A percentile compares a stretch with the other conserved stretches of the same genome.
These are phyloP conservation scores for Geotrichum klebahnii DNA, from an alignment of 1,139 yeast genomes.

Conservation along the genomic window DNA sequence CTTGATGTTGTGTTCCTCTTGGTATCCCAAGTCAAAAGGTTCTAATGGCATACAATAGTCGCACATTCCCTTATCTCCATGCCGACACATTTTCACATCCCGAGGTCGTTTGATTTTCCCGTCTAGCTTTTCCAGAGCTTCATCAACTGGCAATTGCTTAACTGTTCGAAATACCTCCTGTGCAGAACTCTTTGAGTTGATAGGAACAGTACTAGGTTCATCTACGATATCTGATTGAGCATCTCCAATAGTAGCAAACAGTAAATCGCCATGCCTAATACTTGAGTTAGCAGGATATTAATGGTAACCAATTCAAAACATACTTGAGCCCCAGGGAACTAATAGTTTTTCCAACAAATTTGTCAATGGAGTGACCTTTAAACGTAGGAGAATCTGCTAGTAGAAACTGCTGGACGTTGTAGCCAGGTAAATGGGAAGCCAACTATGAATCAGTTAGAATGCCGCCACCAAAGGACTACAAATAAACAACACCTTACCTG, in stretches of 20 bases:
- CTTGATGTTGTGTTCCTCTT: slow-evolving; percentile 71
- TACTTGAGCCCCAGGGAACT: slow-evolving; percentile 50
- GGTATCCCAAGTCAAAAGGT: slow-evolving; percentile 84
- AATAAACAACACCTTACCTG: slow-evolving; percentile 35
- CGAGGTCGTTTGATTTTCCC: slow-evolving; percentile 69
- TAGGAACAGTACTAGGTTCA: slow-evolving; percentile 23
- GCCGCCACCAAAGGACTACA: not conserved
- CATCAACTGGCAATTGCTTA: slow-evolving; percentile 55
- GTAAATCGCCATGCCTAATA: slow-evolving; percentile 71
- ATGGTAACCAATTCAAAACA: slow-evolving; percentile 16
- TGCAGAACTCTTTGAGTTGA: slow-evolving; percentile 20
- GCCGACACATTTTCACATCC: slow-evolving; percentile 65
- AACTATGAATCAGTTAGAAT: slow-evolving; percentile 15
- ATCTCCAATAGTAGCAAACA: slow-evolving; percentile 53
- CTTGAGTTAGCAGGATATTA: slow-evolving; percentile 5
- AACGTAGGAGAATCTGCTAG: slow-evolving; percentile 44
- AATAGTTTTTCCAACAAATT: slow-evolving; percentile 48
- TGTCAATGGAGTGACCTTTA: slow-evolving; percentile 46
- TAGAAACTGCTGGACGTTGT: slow-evolving; percentile 13
- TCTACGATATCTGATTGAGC: slow-evolving; percentile 20
- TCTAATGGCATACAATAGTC: slow-evolving; percentile 94
- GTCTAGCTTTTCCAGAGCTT: slow-evolving; percentile 56
- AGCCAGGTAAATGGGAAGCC: slow-evolving; percentile 19
- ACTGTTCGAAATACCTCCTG: slow-evolving; percentile 30
- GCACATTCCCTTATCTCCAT: slow-evolving; percentile 94